Conservation (phyloP, 352 stramenopile genomes). For the Phytophthora sansomeana region DNA sequence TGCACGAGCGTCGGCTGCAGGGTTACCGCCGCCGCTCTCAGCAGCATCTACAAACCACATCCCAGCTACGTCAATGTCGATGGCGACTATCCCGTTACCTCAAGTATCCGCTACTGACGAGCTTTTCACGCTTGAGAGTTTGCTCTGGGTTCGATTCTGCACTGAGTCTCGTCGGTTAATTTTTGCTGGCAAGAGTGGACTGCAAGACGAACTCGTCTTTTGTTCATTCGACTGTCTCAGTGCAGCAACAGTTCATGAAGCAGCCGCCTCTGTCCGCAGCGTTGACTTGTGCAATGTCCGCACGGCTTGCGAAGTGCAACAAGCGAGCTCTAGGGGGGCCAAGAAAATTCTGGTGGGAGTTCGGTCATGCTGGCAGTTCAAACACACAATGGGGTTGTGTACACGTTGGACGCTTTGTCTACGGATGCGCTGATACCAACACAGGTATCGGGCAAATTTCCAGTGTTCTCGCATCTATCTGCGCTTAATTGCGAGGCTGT, state of each 20-base stretch:
- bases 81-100: conserved; percentile 16
- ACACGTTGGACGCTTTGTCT: conserved; percentile 29
- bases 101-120: not conserved
- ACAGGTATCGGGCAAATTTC: conserved; percentile 30
- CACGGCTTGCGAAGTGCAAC: conserved; percentile 27
- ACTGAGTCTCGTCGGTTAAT: conserved; percentile 25
- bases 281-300: conserved; percentile 23
- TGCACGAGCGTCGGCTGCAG: conserved; percentile 20
- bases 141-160: conserved; percentile 47
- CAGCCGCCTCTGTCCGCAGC: conserved; percentile 3
- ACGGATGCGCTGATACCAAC: not conserved
- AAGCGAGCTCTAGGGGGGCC: not conserved
- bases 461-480: conserved; percentile 49
- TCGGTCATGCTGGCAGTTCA: conserved; percentile 40
- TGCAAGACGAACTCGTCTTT: conserved; percentile 42
- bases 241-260: conserved; percentile 5
- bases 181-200: conserved; percentile 43
- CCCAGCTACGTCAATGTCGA: not conserved
- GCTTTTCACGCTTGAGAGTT: conserved; percentile 18
- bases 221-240: conserved; percentile 12
- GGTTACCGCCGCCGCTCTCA: conserved; percentile 22
- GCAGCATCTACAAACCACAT: not conserved
- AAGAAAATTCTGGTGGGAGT: not conserved
- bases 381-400: conserved; percentile 48
- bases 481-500: conserved; percentile 21